Evolutionary conservation across 2,329 filamentous ascomycete genomes (phyloP).

Genomic region (Penicillium decumbens): DNA sequence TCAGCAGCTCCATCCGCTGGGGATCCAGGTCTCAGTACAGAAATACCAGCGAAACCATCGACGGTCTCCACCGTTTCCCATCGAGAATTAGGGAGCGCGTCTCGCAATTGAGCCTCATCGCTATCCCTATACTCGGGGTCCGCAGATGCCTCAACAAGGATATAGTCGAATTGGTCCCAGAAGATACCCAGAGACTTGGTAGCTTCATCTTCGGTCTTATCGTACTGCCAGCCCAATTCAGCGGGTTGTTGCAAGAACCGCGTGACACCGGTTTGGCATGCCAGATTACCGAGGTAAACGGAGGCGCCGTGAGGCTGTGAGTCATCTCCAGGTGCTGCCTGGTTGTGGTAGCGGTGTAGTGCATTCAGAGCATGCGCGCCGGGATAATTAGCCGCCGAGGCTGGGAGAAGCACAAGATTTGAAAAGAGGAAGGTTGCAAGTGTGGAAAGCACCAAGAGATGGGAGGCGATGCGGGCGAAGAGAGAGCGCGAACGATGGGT

Average conservation of each 20-base stretch:
- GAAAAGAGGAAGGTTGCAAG: constrained; percentile 58
- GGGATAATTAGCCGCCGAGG: constrained; percentile 89
- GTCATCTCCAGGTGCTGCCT: constrained; percentile 12
- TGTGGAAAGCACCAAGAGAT: constrained; percentile 57
- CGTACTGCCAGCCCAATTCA: constrained; percentile 49
- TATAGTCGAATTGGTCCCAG: constrained; percentile 58
- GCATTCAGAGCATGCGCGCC: constrained; percentile 70
- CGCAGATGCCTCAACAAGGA: constrained; percentile 47
- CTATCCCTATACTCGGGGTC: constrained; percentile 17
- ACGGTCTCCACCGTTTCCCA: constrained; percentile 53
- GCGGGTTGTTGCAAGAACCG: constrained; percentile 50
- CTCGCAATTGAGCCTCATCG: constrained; percentile 39
- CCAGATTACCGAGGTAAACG: constrained; percentile 58
- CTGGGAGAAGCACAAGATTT: constrained; percentile 65
- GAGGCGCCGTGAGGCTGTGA: constrained; percentile 7
- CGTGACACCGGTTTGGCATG: constrained; percentile 60
- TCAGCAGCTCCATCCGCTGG: constrained; percentile 26
- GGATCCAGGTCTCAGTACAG: constrained; percentile 44
- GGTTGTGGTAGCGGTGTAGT: constrained; percentile 33
- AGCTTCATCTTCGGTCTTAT: constrained; percentile 55
- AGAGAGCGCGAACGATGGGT: constrained; percentile 59
- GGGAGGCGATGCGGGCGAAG: constrained; percentile 52
- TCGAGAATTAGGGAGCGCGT: constrained; percentile 23
- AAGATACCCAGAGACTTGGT: constrained; percentile 49
- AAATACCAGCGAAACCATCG: constrained; percentile 50